Evolutionary conservation across 768 basidiomycete genomes (phyloP), one percentile per base, ranked within the genome.

Genomic region (Collybia nuda): DNA sequence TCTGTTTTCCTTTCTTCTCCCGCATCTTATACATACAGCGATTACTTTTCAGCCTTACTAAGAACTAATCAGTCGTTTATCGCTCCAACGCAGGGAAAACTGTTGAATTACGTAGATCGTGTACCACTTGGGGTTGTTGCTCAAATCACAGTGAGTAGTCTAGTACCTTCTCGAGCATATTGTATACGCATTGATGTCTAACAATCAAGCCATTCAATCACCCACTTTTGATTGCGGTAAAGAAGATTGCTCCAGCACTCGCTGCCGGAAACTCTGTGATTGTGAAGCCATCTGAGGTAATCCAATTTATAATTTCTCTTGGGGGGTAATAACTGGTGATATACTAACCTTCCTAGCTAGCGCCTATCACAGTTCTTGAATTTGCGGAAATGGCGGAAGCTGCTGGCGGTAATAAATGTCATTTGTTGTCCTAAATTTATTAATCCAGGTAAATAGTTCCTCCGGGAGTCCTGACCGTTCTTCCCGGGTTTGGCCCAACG

Each of bases 101-200:
- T 93, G 35, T 68, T 93, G 29, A 93, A 93, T 60, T 86, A 89
- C 63, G 85, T 93, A 5, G 79, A 82, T 43, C 79, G 92, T 12
- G 74, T 90, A 9, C 90, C 92, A 0, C 77, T 94, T 0, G 92
- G 92, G 9, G 91, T 93, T n/a, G 89, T 92, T 35, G 91, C 86
- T 0, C 90, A 93, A 62, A 88, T 94, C 21, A 93, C 89, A 12
- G 90, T 90, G 50, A 63, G 77, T 48, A 23, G n/a, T 22, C 12
- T 29, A 29, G 24, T 8, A 19, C 41, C 5, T 32, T 11, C 2
- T 26, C 1, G 41, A n/a, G 14, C 51, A 8, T 23, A 18, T 37
- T 42, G 23, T 41, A 6, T 41, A 44, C 14, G 12, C 2, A 21
- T 21, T 45, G 29, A 53, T 44, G 14, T 22, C 23, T 28, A 29